A percentile compares a stretch with the other conserved stretches of the same genome.
These are phyloP conservation scores for Zangia roseola DNA, from an alignment of 768 basidiomycete genomes.

Conservation along the genomic window DNA sequence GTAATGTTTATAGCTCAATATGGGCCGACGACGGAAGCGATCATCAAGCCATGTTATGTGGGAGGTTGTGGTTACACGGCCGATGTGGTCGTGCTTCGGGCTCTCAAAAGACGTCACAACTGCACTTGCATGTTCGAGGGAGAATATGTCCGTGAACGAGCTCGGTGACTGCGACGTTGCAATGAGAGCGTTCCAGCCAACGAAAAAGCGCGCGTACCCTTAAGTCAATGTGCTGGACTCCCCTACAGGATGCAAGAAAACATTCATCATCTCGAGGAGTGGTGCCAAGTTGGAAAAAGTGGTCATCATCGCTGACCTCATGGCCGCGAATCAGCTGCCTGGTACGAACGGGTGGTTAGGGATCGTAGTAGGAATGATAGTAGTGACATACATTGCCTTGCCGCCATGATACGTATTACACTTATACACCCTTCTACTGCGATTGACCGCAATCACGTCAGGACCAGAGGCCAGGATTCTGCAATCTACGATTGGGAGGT, in stretches of 20 bases:
- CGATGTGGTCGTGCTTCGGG: slow-evolving; percentile 39
- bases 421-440: slow-evolving; percentile 50
- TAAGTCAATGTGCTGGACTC: slow-evolving; percentile 48
- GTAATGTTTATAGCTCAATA: slow-evolving; percentile 61
- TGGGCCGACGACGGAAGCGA: slow-evolving; percentile 53
- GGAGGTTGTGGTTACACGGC: slow-evolving; percentile 58
- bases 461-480: slow-evolving; percentile 34
- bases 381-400: slow-evolving; percentile 41
- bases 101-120: slow-evolving; percentile 56
- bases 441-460: slow-evolving; percentile 47
- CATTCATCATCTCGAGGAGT: slow-evolving; percentile 36
- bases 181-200: slow-evolving; percentile 5
- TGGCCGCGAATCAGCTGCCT: slow-evolving; percentile 22
- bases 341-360: neutral
- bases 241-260: slow-evolving; percentile 47
- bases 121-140: slow-evolving; percentile 33
- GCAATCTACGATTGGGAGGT: slow-evolving; percentile 46
- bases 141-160: slow-evolving; percentile 34
- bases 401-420: slow-evolving; percentile 38
- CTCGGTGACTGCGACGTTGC: slow-evolving; percentile 29
- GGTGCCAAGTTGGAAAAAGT: slow-evolving; percentile 54
- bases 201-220: slow-evolving; percentile 42
- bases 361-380: neutral
- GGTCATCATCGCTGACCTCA: slow-evolving; percentile 20
- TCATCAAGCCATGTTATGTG: slow-evolving; percentile 71